Percentiles rank a stretch among this genome's conserved stretches.
These are phyloP conservation scores for Arabidopsis hybrid DNA, from an alignment of 441 rosid genomes.

Conservation along the genomic window DNA sequence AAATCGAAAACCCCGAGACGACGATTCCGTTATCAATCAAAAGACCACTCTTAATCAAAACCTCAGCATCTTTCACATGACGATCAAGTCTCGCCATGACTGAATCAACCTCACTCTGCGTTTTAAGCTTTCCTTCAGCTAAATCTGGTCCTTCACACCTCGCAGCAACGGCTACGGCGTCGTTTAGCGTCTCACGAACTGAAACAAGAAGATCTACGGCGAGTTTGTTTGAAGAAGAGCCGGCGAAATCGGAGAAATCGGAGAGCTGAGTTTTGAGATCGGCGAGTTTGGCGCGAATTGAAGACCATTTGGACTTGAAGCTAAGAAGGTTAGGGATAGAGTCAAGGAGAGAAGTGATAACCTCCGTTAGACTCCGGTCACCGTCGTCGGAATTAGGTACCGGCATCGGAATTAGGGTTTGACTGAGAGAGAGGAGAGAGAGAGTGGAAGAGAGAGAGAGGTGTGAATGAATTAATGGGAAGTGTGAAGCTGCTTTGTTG, in stretches of 20 bases:
- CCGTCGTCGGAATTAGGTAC: constrained; percentile 53
- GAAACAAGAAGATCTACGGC: constrained; percentile 57
- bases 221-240: constrained; percentile 55
- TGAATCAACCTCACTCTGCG: constrained; percentile 90
- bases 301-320: constrained; percentile 82
- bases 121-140: constrained; percentile 78
- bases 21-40: constrained; percentile 48
- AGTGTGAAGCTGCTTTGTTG: constrained; percentile 32
- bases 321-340: constrained; percentile 52
- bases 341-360: constrained; percentile 50
- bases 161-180: constrained; percentile 55
- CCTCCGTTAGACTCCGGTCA: constrained; percentile 42
- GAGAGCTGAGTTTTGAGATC: constrained; percentile 69
- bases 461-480: constrained; percentile 29
- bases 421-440: constrained; percentile 20
- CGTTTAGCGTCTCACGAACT: constrained; percentile 54
- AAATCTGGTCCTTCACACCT: constrained; percentile 58
- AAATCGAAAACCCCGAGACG: constrained; percentile 36
- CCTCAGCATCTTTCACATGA: constrained; percentile 69
- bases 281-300: constrained; percentile 66
- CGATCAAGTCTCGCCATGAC: constrained; percentile 70
- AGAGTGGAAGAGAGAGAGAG: constrained; percentile 20
- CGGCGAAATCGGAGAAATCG: constrained; percentile 62
- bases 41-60: constrained; percentile 70
- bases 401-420: constrained; percentile 63